Percentiles rank a stretch among this genome's conserved stretches.
phyloP scores from a whole-genome alignment of 192 early-diverging fungal genomes.

The Coemansia sp. region DNA sequence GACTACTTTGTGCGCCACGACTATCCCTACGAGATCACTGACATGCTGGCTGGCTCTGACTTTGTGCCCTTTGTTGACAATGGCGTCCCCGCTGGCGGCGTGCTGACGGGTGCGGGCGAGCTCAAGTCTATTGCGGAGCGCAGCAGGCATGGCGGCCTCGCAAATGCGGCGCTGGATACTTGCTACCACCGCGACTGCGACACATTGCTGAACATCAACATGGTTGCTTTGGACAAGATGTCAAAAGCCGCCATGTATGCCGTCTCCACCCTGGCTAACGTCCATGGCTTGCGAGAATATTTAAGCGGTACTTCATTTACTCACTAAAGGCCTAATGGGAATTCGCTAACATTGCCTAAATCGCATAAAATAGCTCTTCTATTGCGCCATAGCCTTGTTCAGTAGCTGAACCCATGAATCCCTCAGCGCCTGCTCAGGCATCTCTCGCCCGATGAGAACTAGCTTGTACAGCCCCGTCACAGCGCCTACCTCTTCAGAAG shows the following conservation, averaged over 20 bases:
- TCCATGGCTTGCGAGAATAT: constrained; percentile 16
- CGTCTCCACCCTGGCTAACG: constrained; percentile 23
- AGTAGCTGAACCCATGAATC: constrained; percentile 34
- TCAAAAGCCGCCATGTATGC: constrained; percentile 54
- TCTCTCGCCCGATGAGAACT: constrained; percentile 42
- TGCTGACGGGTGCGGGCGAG: constrained; percentile 63
- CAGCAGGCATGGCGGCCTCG: constrained; percentile 60
- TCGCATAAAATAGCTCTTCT: neutral
- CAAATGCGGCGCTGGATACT: constrained; percentile 62
- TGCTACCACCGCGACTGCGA: constrained; percentile 74
- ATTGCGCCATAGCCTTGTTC: constrained; percentile 6
- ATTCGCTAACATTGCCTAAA: neutral
- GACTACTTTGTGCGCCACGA: constrained; percentile 55
- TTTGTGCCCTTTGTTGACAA: constrained; percentile 68
- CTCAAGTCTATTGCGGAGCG: constrained; percentile 59
- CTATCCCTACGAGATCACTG: constrained; percentile 54
- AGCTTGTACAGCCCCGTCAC: constrained; percentile 17
- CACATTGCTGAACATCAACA: constrained; percentile 61
- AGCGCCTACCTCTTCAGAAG: neutral
- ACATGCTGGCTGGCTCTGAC: constrained; percentile 63
- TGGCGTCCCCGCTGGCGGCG: constrained; percentile 62
- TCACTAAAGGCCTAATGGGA: neutral
- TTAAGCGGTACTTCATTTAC: neutral
- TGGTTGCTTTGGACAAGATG: constrained; percentile 55
- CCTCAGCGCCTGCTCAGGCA: constrained; percentile 37